Conservation (phyloP, 108 stramenopile genomes). For the Fragilaria crotonensis region DNA sequence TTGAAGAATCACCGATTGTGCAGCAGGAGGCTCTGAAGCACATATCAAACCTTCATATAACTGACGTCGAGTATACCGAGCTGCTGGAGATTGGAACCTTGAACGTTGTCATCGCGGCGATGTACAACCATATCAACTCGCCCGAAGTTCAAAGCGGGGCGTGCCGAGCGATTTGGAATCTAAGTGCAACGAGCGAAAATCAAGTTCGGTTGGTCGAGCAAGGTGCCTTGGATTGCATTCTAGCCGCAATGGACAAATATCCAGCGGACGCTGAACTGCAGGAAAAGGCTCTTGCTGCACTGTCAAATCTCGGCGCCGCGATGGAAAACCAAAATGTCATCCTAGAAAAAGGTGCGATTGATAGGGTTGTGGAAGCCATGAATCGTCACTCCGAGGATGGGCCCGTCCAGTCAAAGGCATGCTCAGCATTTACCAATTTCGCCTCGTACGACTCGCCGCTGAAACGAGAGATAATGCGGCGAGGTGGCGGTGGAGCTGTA, state of each 20-base stretch:
- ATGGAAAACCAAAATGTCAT: constrained; percentile 23
- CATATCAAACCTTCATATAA: background rate
- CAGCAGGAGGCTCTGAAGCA: constrained; percentile 3
- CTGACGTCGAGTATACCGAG: constrained; percentile 17
- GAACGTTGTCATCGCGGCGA: constrained; percentile 33
- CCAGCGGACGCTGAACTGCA: constrained; percentile 38
- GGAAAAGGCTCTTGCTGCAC: constrained; percentile 44
- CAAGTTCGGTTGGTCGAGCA: constrained; percentile 44
- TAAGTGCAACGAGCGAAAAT: constrained; percentile 26
- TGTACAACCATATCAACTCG: constrained; percentile 22
- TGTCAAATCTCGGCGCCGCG: constrained; percentile 56
- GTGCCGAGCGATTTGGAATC: constrained; percentile 51
- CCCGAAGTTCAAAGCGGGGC: constrained; percentile 39
- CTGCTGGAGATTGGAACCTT: constrained; percentile 24
- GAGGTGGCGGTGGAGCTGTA: constrained; percentile 51
- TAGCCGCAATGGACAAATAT: constrained; percentile 41
- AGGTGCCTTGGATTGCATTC: constrained; percentile 35
- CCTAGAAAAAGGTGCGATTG: constrained; percentile 22
- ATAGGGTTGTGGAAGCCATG: constrained; percentile 48
- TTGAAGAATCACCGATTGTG: background rate
- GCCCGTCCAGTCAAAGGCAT: constrained; percentile 54
- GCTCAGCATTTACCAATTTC: constrained; percentile 43
- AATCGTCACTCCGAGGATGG: constrained; percentile 35
- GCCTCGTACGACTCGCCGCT: constrained; percentile 41
- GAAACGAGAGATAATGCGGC: constrained; percentile 27